Percentiles rank a stretch among this genome's conserved stretches.
Evolutionary conservation across 2,329 filamentous ascomycete species (phyloP).

Genomic region (Fusarium cicatricum): DNA sequence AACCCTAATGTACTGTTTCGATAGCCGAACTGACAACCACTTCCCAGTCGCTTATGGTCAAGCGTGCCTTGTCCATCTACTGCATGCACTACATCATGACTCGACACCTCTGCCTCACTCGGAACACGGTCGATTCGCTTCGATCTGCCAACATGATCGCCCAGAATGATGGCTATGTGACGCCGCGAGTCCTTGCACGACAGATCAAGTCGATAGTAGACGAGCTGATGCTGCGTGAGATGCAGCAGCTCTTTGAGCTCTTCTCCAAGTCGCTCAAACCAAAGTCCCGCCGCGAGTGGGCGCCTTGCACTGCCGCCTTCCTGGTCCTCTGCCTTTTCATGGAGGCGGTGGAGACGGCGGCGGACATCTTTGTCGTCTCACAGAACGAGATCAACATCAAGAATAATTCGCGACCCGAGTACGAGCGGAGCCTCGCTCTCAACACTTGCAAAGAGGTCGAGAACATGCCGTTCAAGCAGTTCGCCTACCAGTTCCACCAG

Average conservation of each 20-base stretch:
- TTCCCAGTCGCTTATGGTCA: constrained; percentile 57
- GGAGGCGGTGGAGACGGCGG: constrained; percentile 63
- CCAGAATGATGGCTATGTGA: constrained; percentile 55
- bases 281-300: constrained; percentile 62
- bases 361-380: constrained; percentile 60
- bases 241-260: constrained; percentile 59
- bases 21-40: constrained; percentile 19
- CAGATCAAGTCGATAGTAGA: constrained; percentile 66
- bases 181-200: constrained; percentile 62
- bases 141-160: constrained; percentile 53
- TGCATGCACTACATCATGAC: constrained; percentile 66
- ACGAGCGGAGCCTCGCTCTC: constrained; percentile 55
- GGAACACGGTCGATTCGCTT: constrained; percentile 52
- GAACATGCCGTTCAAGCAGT: constrained; percentile 67
- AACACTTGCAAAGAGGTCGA: constrained; percentile 60
- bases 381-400: constrained; percentile 59
- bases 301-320: constrained; percentile 64
- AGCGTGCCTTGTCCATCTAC: constrained; percentile 62
- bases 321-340: constrained; percentile 66
- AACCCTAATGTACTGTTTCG: constrained; percentile 11
- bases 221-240: constrained; percentile 61
- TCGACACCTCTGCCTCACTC: constrained; percentile 62
- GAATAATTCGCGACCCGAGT: constrained; percentile 48
- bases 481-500: constrained; percentile 67
- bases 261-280: constrained; percentile 64